phyloP scores from a whole-genome alignment of 139 green algal species.

The Chlorella sp. region DNA sequence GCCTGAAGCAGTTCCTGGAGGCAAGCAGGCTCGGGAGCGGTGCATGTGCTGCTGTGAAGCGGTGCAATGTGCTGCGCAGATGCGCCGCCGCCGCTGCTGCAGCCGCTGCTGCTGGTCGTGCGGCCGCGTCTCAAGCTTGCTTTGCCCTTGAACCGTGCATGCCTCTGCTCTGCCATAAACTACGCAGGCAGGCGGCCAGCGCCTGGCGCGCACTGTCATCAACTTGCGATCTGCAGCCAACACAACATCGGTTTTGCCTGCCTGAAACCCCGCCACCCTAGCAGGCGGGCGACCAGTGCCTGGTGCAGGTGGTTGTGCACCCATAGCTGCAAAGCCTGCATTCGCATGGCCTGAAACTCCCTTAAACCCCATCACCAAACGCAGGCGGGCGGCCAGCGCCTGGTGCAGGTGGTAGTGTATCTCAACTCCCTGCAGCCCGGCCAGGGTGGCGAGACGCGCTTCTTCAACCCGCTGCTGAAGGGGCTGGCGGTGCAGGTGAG shows the following conservation, averaged over 20 bases:
- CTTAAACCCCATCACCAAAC: no score
- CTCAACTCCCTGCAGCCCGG: background rate
- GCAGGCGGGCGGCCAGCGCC: background rate
- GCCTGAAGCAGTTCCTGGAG: background rate
- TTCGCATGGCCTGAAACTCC: background rate
- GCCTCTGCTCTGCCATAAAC: background rate
- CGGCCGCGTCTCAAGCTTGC: no score
- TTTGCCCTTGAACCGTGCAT: no score
- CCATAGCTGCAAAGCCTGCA: no score
- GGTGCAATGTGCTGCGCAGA: no score
- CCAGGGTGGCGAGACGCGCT: conserved; percentile 13
- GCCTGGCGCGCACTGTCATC: background rate
- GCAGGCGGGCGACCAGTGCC: background rate
- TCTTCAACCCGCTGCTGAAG: background rate
- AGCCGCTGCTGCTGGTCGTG: no score
- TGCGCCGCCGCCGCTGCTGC: no score
- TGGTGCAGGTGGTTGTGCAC: background rate
- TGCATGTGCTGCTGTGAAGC: no score
- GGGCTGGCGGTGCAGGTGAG: conserved; percentile 8
- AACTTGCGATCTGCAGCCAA: no score
- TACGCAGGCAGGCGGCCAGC: background rate
- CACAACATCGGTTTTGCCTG: no score
- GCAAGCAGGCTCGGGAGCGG: background rate
- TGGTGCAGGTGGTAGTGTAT: conserved; percentile 22
- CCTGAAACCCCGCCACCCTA: no score